phyloP scores from a whole-genome alignment of 306 rosid genomes.

The Canavalia gladiata region DNA sequence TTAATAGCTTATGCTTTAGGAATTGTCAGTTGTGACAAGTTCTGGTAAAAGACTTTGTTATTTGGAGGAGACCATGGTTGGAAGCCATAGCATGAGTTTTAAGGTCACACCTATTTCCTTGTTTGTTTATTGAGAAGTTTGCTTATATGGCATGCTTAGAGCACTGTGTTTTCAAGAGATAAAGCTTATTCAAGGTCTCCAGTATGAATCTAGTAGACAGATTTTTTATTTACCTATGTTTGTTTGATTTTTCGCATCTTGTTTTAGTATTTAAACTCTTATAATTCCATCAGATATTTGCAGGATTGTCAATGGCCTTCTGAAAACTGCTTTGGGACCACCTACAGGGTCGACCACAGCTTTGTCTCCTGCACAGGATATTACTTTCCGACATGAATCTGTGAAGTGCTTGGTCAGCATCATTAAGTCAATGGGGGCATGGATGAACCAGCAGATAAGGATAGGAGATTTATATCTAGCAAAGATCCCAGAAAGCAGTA shows the following conservation, averaged over 20 bases:
- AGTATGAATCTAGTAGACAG: constrained; percentile 23
- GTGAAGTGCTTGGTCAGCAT: constrained; percentile 94
- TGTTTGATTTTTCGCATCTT: constrained; percentile 48
- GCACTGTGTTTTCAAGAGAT: constrained; percentile 27
- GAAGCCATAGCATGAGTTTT: constrained; percentile 24
- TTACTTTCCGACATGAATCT: constrained; percentile 94
- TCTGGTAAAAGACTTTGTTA: neutral
- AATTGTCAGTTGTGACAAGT: neutral
- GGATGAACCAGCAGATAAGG: constrained; percentile 96
- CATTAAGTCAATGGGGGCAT: constrained; percentile 93
- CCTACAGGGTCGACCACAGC: constrained; percentile 93
- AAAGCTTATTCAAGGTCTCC: constrained; percentile 21
- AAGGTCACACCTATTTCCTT: constrained; percentile 27
- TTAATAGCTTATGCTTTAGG: neutral
- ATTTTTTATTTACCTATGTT: constrained; percentile 34
- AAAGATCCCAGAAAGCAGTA: constrained; percentile 69
- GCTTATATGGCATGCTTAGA: constrained; percentile 34
- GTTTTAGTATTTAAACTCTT: constrained; percentile 76
- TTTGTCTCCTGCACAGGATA: constrained; percentile 91
- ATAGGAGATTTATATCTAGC: constrained; percentile 69
- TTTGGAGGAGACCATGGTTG: constrained; percentile 27
- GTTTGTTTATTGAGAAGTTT: constrained; percentile 28
- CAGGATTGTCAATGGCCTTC: constrained; percentile 99
- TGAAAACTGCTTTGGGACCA: constrained; percentile 98
- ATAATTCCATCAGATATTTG: constrained; percentile 85